A percentile compares a stretch with the other conserved stretches of the same genome.
phyloP scores from a whole-genome alignment of 2,329 filamentous ascomycete species.

The Penicillium janthinellum region DNA sequence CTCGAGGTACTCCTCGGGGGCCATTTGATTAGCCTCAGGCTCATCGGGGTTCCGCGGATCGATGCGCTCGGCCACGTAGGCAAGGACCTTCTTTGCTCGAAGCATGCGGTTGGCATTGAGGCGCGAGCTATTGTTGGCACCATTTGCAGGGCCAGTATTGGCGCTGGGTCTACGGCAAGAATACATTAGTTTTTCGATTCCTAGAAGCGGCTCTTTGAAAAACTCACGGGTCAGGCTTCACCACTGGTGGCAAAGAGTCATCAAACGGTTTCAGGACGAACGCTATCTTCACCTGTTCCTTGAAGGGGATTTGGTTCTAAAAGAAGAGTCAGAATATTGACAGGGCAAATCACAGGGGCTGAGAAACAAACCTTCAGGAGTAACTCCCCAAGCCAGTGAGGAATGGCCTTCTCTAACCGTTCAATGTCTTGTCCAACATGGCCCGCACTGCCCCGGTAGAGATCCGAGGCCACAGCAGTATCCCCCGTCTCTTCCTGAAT shows the following conservation, averaged over 20 bases:
- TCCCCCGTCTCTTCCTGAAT: slow-evolving; percentile 68
- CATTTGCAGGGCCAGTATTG: slow-evolving; percentile 25
- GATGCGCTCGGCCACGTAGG: slow-evolving; percentile 89
- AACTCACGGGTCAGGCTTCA: slow-evolving; percentile 67
- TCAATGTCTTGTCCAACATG: slow-evolving; percentile 76
- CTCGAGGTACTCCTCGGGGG: slow-evolving; percentile 90
- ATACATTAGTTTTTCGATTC: slow-evolving; percentile 4
- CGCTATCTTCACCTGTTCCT: slow-evolving; percentile 95
- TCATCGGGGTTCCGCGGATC: slow-evolving; percentile 67
- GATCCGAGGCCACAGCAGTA: slow-evolving; percentile 70
- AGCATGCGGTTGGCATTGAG: slow-evolving; percentile 97
- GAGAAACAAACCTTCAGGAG: slow-evolving; percentile 63
- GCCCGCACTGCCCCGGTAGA: slow-evolving; percentile 87
- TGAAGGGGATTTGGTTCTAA: slow-evolving; percentile 75
- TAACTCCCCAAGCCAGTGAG: slow-evolving; percentile 90
- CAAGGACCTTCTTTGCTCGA: slow-evolving; percentile 88
- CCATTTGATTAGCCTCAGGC: slow-evolving; percentile 62
- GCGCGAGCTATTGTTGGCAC: slow-evolving; percentile 68
- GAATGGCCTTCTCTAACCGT: slow-evolving; percentile 79
- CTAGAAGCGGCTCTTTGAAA: background rate
- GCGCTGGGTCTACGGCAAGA: slow-evolving; percentile 20
- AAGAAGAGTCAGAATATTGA: background rate
- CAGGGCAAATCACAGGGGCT: background rate
- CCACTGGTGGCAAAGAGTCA: slow-evolving; percentile 72
- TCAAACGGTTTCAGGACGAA: slow-evolving; percentile 85